Evolutionary conservation across 2,329 filamentous ascomycete genomes (phyloP), one percentile per base, ranked within the genome.

Genomic region (Apiospora hydei): DNA sequence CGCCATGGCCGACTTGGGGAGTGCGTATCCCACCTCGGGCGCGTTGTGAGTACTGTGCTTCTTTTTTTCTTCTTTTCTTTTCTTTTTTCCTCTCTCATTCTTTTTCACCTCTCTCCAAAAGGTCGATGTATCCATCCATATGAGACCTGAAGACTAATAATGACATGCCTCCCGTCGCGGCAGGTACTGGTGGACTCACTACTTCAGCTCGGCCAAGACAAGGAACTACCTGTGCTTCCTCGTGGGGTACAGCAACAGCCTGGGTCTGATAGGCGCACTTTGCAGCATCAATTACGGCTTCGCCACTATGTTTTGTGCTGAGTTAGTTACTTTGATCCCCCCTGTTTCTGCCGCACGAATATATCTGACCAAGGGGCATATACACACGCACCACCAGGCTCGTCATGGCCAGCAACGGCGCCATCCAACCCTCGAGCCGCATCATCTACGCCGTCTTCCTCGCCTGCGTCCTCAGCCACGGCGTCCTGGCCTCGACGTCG

Each of bases 141-240:
- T 30, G 26, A 11, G 13, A 46, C 43, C 13, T 16, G 13, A 14
- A 16, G 13, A 18, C 44, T 46, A 18, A 46, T 18, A 1, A 18
- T 46, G 4, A 3, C 26, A 4, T 18, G 44, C 18, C 3, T 30
- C 26, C 4, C 16, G 0, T 8, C 21, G 44, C 11, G 34, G 26
- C 16, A 69, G 68, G 21, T 69, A 69, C n/a, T 69, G 68, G 68
- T 69, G 68, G 68, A 69, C 68, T 1, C 68, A 69, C 8, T 16
- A 69, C 68, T 69, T 69, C 68, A 57, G 68, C 47, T 24, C 68
- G 4, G 38, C 47, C 7, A 38, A n/a, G n/a, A 51, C n/a, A 18
- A 34, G 68, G 18, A 57, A 69, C 68, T 69, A 69, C 47, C 10
- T 69, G 44, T 69, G 30, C 21, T 69, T 69, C 16, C 46, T 69